A percentile compares a stretch with the other conserved stretches of the same genome.
phyloP scores from a whole-genome alignment of 768 basidiomycete genomes.

The Lanmaoa pseudosensibilis region DNA sequence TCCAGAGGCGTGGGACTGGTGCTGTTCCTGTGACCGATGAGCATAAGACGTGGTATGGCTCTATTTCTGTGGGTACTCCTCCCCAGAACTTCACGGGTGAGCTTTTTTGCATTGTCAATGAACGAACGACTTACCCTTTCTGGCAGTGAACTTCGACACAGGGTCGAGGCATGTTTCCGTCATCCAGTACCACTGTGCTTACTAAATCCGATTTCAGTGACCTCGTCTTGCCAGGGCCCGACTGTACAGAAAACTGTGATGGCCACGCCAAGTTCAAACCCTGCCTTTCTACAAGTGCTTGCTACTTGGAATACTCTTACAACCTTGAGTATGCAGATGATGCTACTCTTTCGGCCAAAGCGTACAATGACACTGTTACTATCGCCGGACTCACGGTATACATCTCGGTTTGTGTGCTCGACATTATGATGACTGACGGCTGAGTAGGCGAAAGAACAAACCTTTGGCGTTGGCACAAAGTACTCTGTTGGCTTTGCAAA shows the following conservation, averaged over 20 bases:
- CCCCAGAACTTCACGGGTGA: not conserved
- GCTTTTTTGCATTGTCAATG: not conserved
- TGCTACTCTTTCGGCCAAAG: constrained; percentile 2
- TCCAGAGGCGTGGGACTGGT: not conserved
- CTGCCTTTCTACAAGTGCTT: constrained; percentile 5
- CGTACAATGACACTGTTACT: constrained; percentile 12
- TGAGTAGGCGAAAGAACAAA: constrained; percentile 13
- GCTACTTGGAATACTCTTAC: constrained; percentile 3
- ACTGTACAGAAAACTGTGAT: constrained; percentile 26
- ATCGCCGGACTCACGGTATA: constrained; percentile 14
- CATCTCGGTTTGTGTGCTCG: not conserved
- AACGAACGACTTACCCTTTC: not conserved
- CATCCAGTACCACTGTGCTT: too few species aligned
- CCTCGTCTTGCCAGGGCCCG: constrained; percentile 27
- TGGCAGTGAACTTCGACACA: constrained; percentile 27
- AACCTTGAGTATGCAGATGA: not conserved
- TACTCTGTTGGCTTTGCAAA: constrained; percentile 6
- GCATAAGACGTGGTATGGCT: constrained; percentile 10
- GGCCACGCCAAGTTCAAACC: constrained; percentile 36
- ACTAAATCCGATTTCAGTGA: constrained; percentile 18
- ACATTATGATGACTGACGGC: not conserved
- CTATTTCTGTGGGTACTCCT: constrained; percentile 16
- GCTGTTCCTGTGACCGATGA: not conserved
- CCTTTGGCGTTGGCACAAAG: constrained; percentile 10
- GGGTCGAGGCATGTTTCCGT: constrained; percentile 21